These are phyloP conservation scores for Aspergillus neoniger DNA, from an alignment of 2,329 filamentous ascomycete genomes.

Conservation along the genomic window DNA sequence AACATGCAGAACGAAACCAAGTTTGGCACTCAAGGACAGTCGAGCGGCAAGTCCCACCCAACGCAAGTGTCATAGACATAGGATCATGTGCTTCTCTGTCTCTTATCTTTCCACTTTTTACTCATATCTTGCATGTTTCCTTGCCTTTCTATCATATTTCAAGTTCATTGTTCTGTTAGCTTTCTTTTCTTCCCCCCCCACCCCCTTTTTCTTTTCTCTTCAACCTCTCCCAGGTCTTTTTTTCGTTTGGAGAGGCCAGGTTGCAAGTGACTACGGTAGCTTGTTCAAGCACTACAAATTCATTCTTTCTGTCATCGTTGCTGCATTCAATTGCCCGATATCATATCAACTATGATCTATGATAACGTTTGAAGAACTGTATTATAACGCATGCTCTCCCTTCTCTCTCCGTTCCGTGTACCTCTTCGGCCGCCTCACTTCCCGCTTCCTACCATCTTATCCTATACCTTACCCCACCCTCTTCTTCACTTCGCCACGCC, in stretches of 20 bases:
- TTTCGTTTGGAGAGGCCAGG: neutral
- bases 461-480: neutral
- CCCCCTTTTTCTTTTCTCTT: slow-evolving; percentile 5
- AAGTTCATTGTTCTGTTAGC: slow-evolving; percentile 6
- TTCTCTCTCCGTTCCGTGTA: neutral
- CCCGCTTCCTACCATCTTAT: neutral
- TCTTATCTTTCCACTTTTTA: neutral
- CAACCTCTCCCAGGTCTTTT: neutral
- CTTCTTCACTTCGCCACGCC: neutral
- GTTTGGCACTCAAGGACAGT: slow-evolving; percentile 31
- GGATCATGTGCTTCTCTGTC: neutral
- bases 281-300: neutral
- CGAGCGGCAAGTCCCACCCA: slow-evolving; percentile 32
- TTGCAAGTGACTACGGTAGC: neutral
- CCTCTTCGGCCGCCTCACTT: neutral
- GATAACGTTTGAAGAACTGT: neutral
- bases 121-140: neutral
- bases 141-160: slow-evolving; percentile 1
- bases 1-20: slow-evolving; percentile 37
- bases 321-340: neutral
- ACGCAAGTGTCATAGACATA: slow-evolving; percentile 32
- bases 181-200: slow-evolving; percentile 11
- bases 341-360: slow-evolving; percentile 4
- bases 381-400: neutral
- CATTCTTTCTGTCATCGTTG: neutral